Evolutionary conservation across 2,329 filamentous ascomycete species (phyloP).

Genomic region (Tothia fuscella): DNA sequence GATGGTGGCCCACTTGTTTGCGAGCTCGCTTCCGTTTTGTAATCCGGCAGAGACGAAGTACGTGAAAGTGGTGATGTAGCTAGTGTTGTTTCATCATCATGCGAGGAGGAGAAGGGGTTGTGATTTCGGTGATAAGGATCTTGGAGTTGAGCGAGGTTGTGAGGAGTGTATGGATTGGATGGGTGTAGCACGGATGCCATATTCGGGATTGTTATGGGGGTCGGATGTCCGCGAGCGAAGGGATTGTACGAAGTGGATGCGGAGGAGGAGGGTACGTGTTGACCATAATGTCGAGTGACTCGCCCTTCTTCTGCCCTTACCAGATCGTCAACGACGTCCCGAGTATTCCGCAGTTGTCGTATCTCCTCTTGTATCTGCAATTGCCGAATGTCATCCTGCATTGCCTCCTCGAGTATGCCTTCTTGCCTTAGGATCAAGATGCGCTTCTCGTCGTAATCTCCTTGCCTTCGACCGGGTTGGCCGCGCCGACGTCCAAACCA

Average conservation of each 20-base stretch:
- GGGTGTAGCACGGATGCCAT: conserved; percentile 19
- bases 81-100: neutral
- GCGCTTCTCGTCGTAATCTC: conserved; percentile 41
- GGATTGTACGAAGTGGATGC: conserved; percentile 17
- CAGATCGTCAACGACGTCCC: conserved; percentile 40
- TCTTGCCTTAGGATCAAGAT: conserved; percentile 36
- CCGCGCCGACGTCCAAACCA: conserved; percentile 30
- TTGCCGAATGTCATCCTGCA: conserved; percentile 39
- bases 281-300: conserved; percentile 8
- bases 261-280: conserved; percentile 2
- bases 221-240: conserved; percentile 16
- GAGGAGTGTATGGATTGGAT: conserved; percentile 21
- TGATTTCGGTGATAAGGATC: neutral
- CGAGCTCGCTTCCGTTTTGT: conserved; percentile 26
- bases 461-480: conserved; percentile 20
- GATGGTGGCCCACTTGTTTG: conserved; percentile 16
- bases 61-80: conserved; percentile 16
- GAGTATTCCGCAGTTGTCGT: conserved; percentile 37
- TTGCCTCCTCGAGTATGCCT: conserved; percentile 30
- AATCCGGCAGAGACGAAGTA: conserved; percentile 32
- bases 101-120: conserved; percentile 15
- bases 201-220: conserved; percentile 12
- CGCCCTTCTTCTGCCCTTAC: conserved; percentile 29
- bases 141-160: conserved; percentile 19
- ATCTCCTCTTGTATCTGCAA: conserved; percentile 41